Conservation (phyloP, 2,329 filamentous ascomycete genomes). For the Tolypocladium ovalisporum region DNA sequence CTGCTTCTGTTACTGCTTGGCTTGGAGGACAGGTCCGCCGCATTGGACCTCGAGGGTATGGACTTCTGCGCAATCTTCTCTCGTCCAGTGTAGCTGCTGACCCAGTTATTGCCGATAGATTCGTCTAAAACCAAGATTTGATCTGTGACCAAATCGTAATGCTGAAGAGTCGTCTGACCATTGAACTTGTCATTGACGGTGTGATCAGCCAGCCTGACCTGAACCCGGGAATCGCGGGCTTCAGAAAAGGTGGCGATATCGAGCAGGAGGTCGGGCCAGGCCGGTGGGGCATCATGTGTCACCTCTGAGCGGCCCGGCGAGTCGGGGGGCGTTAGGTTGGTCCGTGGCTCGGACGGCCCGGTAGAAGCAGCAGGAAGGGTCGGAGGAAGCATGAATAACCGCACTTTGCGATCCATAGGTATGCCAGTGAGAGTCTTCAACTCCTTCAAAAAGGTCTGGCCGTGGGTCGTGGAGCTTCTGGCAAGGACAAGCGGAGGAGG, state of each 20-base stretch:
- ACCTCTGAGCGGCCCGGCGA: slow-evolving; percentile 21
- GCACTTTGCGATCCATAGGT: slow-evolving; percentile 60
- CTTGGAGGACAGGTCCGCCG: slow-evolving; percentile 15
- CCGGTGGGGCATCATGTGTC: slow-evolving; percentile 13
- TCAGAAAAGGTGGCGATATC: slow-evolving; percentile 43
- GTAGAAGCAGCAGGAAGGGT: slow-evolving; percentile 25
- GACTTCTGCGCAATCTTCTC: slow-evolving; percentile 23
- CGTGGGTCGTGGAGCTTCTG: slow-evolving; percentile 58
- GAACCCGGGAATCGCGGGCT: slow-evolving; percentile 14
- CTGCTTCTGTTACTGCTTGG: slow-evolving; percentile 55
- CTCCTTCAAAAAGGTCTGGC: slow-evolving; percentile 64
- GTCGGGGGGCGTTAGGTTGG: slow-evolving; percentile 28
- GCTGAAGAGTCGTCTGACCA: slow-evolving; percentile 54
- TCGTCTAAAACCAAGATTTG: slow-evolving; percentile 80
- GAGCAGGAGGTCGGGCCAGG: slow-evolving; percentile 32
- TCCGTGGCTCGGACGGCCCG: slow-evolving; percentile 19
- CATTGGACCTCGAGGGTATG: slow-evolving; percentile 19
- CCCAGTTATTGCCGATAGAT: slow-evolving; percentile 47
- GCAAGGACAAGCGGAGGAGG: slow-evolving; percentile 55
- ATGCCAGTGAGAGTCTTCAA: slow-evolving; percentile 61
- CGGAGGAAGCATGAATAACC: slow-evolving; percentile 56
- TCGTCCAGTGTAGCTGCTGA: slow-evolving; percentile 36
- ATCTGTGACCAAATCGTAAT: slow-evolving; percentile 58
- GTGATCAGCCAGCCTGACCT: slow-evolving; percentile 40
- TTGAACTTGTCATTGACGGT: slow-evolving; percentile 70